Percentiles rank a stretch among this genome's conserved stretches.
These are phyloP conservation scores for Vitis hybrid DNA, from an alignment of 177 flowering plant genomes.

Conservation along the genomic window DNA sequence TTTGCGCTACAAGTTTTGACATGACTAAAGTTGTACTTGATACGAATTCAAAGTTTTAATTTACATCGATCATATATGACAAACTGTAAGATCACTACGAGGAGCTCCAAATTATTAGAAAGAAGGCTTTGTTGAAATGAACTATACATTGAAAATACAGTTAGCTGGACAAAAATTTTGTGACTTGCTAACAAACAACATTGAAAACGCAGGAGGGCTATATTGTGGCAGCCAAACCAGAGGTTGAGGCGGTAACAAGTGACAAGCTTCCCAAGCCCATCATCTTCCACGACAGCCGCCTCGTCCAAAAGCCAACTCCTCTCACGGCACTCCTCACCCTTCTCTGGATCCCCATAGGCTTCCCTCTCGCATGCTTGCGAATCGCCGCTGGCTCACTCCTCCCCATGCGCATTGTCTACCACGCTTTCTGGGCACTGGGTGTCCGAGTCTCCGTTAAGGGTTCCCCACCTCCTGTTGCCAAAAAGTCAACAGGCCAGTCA, in stretches of 20 bases:
- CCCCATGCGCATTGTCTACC: slow-evolving; percentile 55
- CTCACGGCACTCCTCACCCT: slow-evolving; percentile 45
- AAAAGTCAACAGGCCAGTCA: slow-evolving; percentile 30
- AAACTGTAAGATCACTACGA: too few relatives aligned
- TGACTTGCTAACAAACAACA: too few relatives aligned
- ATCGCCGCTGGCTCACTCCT: slow-evolving; percentile 55
- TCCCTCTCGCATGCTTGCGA: slow-evolving; percentile 50
- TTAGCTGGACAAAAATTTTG: too few relatives aligned
- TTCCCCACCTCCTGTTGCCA: slow-evolving; percentile 45
- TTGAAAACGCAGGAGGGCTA: slow-evolving; percentile 45
- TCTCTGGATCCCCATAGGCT: slow-evolving; percentile 66
- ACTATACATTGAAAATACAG: too few relatives aligned
- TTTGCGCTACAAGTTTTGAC: too few relatives aligned
- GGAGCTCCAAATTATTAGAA: too few relatives aligned
- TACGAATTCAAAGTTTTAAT: too few relatives aligned
- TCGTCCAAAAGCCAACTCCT: slow-evolving; percentile 58
- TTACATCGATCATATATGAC: too few relatives aligned
- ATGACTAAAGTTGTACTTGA: too few relatives aligned
- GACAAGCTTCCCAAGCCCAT: slow-evolving; percentile 61
- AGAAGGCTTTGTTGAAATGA: too few relatives aligned
- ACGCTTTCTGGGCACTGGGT: slow-evolving; percentile 54
- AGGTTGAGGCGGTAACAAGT: slow-evolving; percentile 36
- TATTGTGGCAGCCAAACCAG: slow-evolving; percentile 40
- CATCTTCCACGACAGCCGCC: slow-evolving; percentile 71
- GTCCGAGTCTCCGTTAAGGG: slow-evolving; percentile 53